Evolutionary conservation across 129 eudicot species (phyloP), one percentile per base, ranked within the genome.

Genomic region (Flaveria bidentis): DNA sequence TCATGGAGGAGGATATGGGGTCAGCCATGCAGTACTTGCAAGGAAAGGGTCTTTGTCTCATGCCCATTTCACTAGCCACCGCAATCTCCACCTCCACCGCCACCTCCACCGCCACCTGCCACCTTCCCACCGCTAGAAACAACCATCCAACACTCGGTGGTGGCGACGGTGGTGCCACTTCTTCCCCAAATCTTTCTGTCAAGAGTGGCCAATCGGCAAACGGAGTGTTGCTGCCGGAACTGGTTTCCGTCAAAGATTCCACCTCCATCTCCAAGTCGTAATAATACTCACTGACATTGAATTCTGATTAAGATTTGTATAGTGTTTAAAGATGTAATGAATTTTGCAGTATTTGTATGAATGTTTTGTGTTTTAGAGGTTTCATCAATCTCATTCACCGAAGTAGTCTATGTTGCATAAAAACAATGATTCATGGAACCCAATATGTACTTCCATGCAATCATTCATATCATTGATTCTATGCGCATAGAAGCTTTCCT

Each of bases 1-100:
- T 93, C 10, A 90, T 93, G 97, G 98, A 88, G 44, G 92, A 93
- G 39, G 97, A 93, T 81, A 93, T 93, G 98, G 98, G 98, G 1
- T 84, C 98, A 12, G 98, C 98, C 75, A 88, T 90, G 97, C 98
- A 93, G 45, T 93, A 93, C 52, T 74, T 93, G 13, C 98, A 93
- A 73, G 96, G 96, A 2, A 93, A 93, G 70, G 98, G 98, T 4
- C 91, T 93, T 3, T 93, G 98, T 76, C 92, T 93, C 33, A 93
- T 93, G 98, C 98, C 98, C 15, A 93, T 93, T 26, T 93, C 98
- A 3, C 82, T 93, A 5, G 98, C 98, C 67, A 88, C 97, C 20
- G 97, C 98, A 20, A 93, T 93, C 78, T 93, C 98, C 77, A 88
- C 98, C 71, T 77, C 88, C 78, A 86, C 96, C 73, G 78, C 98